Evolutionary conservation across 257 asterid genomes (phyloP).

Genomic region (Solanum ossicruentum): DNA sequence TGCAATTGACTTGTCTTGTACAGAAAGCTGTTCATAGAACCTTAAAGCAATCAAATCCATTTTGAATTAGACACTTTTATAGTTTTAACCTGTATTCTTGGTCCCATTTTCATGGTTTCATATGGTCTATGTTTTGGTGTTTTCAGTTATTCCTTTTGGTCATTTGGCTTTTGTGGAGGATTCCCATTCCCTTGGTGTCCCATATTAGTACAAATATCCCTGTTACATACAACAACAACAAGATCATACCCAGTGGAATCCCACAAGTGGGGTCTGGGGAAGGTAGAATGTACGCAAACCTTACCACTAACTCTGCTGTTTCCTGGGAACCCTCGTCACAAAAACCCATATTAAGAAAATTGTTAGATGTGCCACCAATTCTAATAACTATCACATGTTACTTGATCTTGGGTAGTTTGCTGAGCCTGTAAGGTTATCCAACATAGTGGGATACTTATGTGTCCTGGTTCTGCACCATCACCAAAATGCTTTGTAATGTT

Average conservation of each 20-base stretch:
- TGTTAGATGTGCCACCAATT: not conserved
- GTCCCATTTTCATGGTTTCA: not conserved
- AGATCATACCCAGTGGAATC: too few relatives aligned
- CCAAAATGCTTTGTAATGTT: too few relatives aligned
- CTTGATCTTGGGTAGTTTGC: not conserved
- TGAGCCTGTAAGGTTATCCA: not conserved
- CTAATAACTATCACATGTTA: not conserved
- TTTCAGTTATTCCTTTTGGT: not conserved
- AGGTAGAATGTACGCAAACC: too few relatives aligned
- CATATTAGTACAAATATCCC: not conserved
- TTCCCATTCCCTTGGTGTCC: not conserved
- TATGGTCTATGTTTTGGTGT: not conserved
- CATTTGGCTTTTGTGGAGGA: not conserved
- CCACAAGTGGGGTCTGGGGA: too few relatives aligned
- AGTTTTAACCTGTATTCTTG: not conserved
- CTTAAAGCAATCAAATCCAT: not conserved
- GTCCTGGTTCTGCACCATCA: too few relatives aligned
- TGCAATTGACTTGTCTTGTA: not conserved
- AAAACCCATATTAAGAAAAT: too few relatives aligned
- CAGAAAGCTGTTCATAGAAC: not conserved
- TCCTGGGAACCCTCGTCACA: too few relatives aligned
- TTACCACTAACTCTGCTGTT: too few relatives aligned
- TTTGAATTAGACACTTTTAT: not conserved
- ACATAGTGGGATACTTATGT: not conserved
- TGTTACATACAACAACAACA: not conserved